These are phyloP conservation scores for Tillandsia leiboldiana DNA, from an alignment of 176 grass and related monocot species.

Conservation along the genomic window DNA sequence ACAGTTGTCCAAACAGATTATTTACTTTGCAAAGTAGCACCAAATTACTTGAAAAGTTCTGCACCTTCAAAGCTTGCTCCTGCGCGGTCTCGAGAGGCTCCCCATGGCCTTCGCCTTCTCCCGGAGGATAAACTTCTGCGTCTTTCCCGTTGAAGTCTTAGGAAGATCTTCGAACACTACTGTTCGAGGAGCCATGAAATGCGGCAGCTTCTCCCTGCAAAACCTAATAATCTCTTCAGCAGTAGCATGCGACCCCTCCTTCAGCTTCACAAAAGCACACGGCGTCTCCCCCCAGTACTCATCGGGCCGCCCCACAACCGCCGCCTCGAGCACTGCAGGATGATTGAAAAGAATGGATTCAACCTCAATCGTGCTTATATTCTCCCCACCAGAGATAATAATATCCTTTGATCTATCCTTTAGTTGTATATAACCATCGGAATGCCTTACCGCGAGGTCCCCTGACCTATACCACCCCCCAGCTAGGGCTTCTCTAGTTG, in stretches of 20 bases:
- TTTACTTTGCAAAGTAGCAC: too few relatives aligned
- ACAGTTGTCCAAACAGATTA: too few relatives aligned
- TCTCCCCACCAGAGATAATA: constrained; percentile 87
- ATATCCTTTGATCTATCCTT: constrained; percentile 81
- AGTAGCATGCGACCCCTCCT: constrained; percentile 4
- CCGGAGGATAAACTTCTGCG: constrained; percentile 68
- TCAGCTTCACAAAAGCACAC: constrained; percentile 65
- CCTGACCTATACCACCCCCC: constrained; percentile 65
- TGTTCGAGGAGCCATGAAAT: constrained; percentile 64
- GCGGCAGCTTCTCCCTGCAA: constrained; percentile 51
- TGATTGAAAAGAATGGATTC: constrained; percentile 65
- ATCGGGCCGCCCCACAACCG: constrained; percentile 63
- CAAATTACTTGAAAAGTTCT: too few relatives aligned
- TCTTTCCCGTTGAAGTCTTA: constrained; percentile 85
- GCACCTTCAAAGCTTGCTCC: constrained; percentile 46
- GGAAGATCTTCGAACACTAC: constrained; percentile 68
- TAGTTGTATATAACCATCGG: constrained; percentile 67
- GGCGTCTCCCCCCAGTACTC: constrained; percentile 90
- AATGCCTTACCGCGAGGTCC: constrained; percentile 52
- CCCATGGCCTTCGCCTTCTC: constrained; percentile 66
- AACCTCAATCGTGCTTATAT: constrained; percentile 83
- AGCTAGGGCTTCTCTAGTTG: constrained; percentile 40
- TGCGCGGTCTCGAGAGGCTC: constrained; percentile 12
- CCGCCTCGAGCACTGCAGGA: constrained; percentile 55
- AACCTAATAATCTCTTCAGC: constrained; percentile 58